Evolutionary conservation across 2,329 filamentous ascomycete species (phyloP).

Genomic region (Aureobasidium vineae): DNA sequence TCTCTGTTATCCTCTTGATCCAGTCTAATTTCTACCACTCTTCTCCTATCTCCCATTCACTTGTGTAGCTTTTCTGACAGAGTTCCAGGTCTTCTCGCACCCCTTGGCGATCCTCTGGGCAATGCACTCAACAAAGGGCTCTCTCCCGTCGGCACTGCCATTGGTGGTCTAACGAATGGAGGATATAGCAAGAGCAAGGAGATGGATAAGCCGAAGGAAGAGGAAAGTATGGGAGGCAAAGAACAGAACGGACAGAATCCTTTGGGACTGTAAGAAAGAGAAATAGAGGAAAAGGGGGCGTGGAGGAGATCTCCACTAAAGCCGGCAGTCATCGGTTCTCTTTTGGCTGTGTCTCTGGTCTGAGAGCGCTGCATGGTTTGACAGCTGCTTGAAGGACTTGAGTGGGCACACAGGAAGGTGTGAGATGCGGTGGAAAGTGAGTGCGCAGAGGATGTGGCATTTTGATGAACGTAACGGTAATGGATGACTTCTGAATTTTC

Average conservation of each 20-base stretch:
- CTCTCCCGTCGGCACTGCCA: conserved; percentile 36
- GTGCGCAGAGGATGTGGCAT: neutral
- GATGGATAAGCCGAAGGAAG: conserved; percentile 28
- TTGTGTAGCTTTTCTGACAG: neutral
- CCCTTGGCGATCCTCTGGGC: conserved; percentile 39
- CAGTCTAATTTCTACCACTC: neutral
- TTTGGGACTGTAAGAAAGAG: conserved; percentile 38
- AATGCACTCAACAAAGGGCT: conserved; percentile 37
- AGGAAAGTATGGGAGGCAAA: conserved; percentile 39
- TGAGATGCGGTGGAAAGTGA: neutral
- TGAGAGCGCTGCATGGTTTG: too few relatives aligned
- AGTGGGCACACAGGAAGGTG: neutral
- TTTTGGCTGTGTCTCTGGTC: too few relatives aligned
- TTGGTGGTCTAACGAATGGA: conserved; percentile 28
- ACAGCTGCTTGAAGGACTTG: too few relatives aligned
- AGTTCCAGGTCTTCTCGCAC: conserved; percentile 31
- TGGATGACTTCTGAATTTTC: neutral
- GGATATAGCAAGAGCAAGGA: conserved; percentile 23
- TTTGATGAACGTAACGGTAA: neutral
- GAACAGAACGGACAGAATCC: conserved; percentile 40
- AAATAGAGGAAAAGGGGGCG: too few relatives aligned
- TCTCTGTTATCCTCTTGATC: neutral
- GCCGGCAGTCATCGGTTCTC: too few relatives aligned
- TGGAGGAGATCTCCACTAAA: too few relatives aligned
- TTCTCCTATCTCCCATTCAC: neutral